phyloP scores from a whole-genome alignment of 2,329 filamentous ascomycete species.

The Hypoxylon sp. region DNA sequence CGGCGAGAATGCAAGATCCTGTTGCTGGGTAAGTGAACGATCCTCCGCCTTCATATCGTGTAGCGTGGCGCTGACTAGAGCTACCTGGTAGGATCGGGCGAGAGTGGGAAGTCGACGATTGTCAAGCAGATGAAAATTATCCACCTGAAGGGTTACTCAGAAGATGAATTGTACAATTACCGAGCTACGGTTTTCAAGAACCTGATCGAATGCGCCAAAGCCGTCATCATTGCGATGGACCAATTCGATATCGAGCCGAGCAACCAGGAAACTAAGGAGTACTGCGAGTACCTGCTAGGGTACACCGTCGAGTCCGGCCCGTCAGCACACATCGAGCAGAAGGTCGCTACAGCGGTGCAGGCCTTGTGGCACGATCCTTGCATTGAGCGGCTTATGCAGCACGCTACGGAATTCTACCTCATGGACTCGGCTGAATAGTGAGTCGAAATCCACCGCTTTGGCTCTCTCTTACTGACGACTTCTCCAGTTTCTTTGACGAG shows the following conservation, averaged over 20 bases:
- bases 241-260: constrained; percentile 89
- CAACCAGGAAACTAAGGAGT: constrained; percentile 76
- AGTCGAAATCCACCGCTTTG: constrained; percentile 21
- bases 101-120: constrained; percentile 99
- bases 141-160: constrained; percentile 95
- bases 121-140: constrained; percentile 99
- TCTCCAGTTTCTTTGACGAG: constrained; percentile 90
- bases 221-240: constrained; percentile 89
- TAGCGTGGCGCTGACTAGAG: constrained; percentile 32
- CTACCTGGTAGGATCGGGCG: constrained; percentile 77
- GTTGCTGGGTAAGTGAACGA: constrained; percentile 76
- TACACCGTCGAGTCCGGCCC: constrained; percentile 94
- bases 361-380: constrained; percentile 92
- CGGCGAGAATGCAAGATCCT: constrained; percentile 99
- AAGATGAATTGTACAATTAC: constrained; percentile 94
- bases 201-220: constrained; percentile 94
- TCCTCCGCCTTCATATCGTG: not conserved
- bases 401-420: constrained; percentile 97
- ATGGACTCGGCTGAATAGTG: constrained; percentile 99
- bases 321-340: constrained; percentile 82
- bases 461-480: constrained; percentile 41
- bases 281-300: constrained; percentile 83
- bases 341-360: constrained; percentile 84
- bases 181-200: constrained; percentile 98
- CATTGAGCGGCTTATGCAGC: constrained; percentile 85